Conservation (phyloP, 129 eudicot species). For the Helichrysum umbraculigerum region DNA sequence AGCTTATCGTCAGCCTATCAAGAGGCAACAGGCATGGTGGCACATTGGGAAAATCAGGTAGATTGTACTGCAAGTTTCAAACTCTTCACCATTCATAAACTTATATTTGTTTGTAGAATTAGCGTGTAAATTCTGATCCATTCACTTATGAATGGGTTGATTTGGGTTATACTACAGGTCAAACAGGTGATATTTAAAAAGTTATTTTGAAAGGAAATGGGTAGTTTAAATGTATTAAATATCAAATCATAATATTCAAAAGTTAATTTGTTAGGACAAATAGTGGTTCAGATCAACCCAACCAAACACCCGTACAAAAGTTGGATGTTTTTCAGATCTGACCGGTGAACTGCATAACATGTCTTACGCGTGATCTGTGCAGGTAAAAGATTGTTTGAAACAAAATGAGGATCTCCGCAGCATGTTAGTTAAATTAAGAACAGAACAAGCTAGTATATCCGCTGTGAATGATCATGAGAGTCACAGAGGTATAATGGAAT, state of each 20-base stretch:
- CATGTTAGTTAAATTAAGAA: constrained; percentile 65
- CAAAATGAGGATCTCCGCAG: constrained; percentile 88
- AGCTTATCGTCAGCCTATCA: constrained; percentile 76
- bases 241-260: neutral
- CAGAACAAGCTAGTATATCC: constrained; percentile 54
- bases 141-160: neutral
- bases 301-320: neutral
- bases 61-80: neutral
- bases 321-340: neutral
- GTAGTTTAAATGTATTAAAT: constrained; percentile 1
- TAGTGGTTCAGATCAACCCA: neutral
- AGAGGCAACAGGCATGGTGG: constrained; percentile 64
- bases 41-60: constrained; percentile 94
- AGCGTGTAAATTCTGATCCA: neutral
- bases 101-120: neutral
- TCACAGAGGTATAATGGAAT: constrained; percentile 23
- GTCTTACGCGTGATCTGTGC: constrained; percentile 24
- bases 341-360: constrained; percentile 12
- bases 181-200: no score
- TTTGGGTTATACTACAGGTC: neutral
- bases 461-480: constrained; percentile 28
- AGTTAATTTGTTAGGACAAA: neutral
- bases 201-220: neutral
- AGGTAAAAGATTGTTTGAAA: constrained; percentile 82
- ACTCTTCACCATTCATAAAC: neutral